These are phyloP conservation scores for Pancytospora epiphaga DNA, from an alignment of 371 early-diverging fungal species.

Conservation along the genomic window DNA sequence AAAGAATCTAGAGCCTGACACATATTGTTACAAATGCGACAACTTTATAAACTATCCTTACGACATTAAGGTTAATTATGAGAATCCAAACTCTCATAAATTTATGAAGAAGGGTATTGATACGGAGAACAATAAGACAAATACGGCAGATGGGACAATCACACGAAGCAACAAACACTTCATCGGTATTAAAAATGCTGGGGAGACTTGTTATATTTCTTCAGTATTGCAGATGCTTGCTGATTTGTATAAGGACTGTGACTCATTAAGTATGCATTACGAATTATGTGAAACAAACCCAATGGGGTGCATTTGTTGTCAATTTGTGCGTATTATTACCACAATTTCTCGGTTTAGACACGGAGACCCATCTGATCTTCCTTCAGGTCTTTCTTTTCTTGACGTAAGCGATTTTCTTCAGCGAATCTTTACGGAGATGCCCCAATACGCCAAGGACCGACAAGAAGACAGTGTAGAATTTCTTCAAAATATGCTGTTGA, in stretches of 20 bases:
- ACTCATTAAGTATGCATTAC: conserved; percentile 39
- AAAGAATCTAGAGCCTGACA: conserved; percentile 19
- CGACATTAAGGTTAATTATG: background rate
- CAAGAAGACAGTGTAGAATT: conserved; percentile 59
- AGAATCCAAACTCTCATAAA: background rate
- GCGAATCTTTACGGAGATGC: conserved; percentile 30
- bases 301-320: conserved; percentile 55
- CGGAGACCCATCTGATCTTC: background rate
- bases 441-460: conserved; percentile 34
- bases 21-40: conserved; percentile 57
- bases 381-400: background rate
- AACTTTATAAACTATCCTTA: conserved; percentile 23
- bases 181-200: conserved; percentile 54
- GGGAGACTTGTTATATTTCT: conserved; percentile 59
- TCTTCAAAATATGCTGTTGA: conserved; percentile 24
- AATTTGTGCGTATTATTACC: conserved; percentile 43
- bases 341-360: conserved; percentile 15
- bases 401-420: conserved; percentile 20
- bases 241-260: conserved; percentile 14
- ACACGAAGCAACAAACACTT: background rate
- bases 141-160: background rate
- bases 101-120: background rate
- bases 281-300: conserved; percentile 42
- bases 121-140: background rate
- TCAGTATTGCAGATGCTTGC: conserved; percentile 53